Base-by-base conservation (phyloP, 805 yeast species). In the Suhomyces prunicola region DNA sequence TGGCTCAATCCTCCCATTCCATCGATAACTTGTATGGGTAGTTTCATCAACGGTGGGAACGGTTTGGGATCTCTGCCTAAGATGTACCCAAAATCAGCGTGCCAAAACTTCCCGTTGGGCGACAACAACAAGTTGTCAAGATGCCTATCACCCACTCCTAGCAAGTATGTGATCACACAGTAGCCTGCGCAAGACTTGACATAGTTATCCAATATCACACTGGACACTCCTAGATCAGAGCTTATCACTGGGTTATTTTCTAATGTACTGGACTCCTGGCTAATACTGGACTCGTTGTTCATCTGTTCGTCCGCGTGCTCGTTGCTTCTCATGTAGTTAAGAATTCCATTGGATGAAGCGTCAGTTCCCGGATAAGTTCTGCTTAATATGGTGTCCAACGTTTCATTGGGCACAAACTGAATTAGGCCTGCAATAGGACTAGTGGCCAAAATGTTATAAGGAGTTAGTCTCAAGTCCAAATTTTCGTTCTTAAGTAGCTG, bases 91-190 rank as follows among this genome's bases (percentile, higher is more conserved):
- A 90, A 94, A 70, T 94, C 99, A 1, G 97, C 97, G 70, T 94
- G 99, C 82, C 96, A 93, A 66, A 94, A 94, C 60, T 85, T 89
- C 86, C 79, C 93, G 87, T 57, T 73, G 57, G 85, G 90, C 49
- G 85, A 88, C 39, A 90, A 79, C 45, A 94, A 76, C 57, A 94
- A 72, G 63, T 94, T 94, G 64, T 94, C 99, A 57, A 94, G 75
- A 73, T 94, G 99, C 53, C 99, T 81, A 70, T 94, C 99, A 13
- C 99, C 99, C 7, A 94, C 97, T 5, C 99, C 99, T 12, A 94
- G 72, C 7, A 94, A 73, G 62, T 94, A 94, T 0, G 99, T 94
- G 23, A 94, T 88, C 1, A 94, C 98, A 74, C 97, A 94, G 65
- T 94, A 94, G 0, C 99, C 99, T 23, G 99, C 97, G 66, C 97